A percentile compares a stretch with the other conserved stretches of the same genome.
These are phyloP conservation scores for Aquanectria penicillioides DNA, from an alignment of 2,329 filamentous ascomycete species.

Conservation along the genomic window DNA sequence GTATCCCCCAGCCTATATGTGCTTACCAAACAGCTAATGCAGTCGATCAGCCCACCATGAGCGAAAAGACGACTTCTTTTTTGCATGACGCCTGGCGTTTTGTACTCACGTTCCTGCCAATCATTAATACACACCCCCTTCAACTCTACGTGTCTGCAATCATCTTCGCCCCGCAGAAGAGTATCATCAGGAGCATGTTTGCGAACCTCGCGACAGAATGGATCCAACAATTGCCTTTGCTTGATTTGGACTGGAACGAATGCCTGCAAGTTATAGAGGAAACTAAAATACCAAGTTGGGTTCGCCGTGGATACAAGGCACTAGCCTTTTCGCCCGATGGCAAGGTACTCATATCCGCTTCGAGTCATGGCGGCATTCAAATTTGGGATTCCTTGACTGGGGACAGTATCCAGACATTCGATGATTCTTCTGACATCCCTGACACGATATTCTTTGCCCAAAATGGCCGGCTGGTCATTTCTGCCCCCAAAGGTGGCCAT, in stretches of 20 bases:
- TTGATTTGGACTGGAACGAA: conserved; percentile 29
- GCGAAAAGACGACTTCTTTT: conserved; percentile 3
- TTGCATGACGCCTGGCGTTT: conserved; percentile 32
- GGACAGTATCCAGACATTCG: too few relatives aligned
- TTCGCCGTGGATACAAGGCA: too few relatives aligned
- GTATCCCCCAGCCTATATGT: background rate
- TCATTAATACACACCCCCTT: conserved; percentile 33
- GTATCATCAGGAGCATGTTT: conserved; percentile 28
- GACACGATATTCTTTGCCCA: too few relatives aligned
- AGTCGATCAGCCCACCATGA: conserved; percentile 3
- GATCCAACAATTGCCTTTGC: conserved; percentile 22
- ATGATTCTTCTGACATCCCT: too few relatives aligned
- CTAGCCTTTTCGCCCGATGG: background rate
- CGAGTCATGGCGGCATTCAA: too few relatives aligned
- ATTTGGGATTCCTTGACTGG: too few relatives aligned
- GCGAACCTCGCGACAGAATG: conserved; percentile 19
- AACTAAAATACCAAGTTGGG: background rate
- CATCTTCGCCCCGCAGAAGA: conserved; percentile 35
- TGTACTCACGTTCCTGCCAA: conserved; percentile 4
- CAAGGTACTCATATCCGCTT: too few relatives aligned
- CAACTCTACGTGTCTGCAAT: conserved; percentile 42
- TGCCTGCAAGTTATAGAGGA: conserved; percentile 27
- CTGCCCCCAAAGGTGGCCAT: too few relatives aligned
- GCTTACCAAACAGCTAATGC: background rate
- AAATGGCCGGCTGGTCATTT: too few relatives aligned